Percentiles rank a stretch among this genome's conserved stretches.
These are phyloP conservation scores for Citrullus mucosospermus DNA, from an alignment of 306 rosid genomes.

Conservation along the genomic window DNA sequence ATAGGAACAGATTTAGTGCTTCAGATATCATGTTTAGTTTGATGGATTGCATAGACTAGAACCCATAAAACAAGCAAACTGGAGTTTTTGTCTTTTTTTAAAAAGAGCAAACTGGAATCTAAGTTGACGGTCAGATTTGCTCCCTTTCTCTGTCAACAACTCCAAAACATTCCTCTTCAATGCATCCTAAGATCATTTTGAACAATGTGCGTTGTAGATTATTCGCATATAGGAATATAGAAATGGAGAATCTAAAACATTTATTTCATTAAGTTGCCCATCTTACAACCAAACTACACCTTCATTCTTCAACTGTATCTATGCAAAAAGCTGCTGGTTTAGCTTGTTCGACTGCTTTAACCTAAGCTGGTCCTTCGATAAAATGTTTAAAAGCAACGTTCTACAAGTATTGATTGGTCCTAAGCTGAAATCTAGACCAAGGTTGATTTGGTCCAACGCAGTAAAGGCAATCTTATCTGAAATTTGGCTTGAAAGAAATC, in stretches of 20 bases:
- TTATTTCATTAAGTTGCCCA: background rate
- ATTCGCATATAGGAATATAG: background rate
- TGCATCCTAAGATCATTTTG: constrained; percentile 53
- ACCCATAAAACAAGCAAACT: constrained; percentile 19
- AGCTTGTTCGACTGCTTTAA: no score
- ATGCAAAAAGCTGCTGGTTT: no score
- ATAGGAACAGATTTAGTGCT: no score
- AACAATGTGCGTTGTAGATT: constrained; percentile 10
- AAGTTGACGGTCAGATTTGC: constrained; percentile 41
- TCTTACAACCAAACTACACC: background rate
- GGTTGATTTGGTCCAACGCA: no score
- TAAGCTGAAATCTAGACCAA: no score
- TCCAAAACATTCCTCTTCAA: constrained; percentile 39
- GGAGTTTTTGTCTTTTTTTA: no score
- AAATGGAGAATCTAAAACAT: background rate
- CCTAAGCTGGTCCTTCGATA: no score
- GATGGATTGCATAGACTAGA: background rate
- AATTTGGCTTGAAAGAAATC: no score
- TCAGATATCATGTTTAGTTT: no score
- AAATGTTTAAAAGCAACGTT: no score
- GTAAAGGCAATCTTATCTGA: no score
- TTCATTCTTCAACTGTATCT: background rate
- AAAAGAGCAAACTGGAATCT: constrained; percentile 25
- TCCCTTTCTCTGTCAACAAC: constrained; percentile 26
- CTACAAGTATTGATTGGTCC: no score